Percentiles rank a stretch among this genome's conserved stretches.
These are phyloP conservation scores for Microbotryum lychnidis-dioicae DNA, from an alignment of 1,284 basidiomycete genomes.

Conservation along the genomic window DNA sequence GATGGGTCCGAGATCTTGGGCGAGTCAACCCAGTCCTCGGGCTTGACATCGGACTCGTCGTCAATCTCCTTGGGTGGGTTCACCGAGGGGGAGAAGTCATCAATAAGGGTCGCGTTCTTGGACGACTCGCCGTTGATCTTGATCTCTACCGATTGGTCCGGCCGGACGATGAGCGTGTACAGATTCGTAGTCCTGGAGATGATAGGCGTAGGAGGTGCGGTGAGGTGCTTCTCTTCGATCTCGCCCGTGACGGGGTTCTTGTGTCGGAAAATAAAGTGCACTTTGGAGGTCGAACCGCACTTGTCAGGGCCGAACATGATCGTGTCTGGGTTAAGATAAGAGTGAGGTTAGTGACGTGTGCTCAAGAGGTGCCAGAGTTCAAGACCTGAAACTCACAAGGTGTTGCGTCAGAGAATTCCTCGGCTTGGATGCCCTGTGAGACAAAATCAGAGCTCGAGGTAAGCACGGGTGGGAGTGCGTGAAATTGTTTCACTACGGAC, in stretches of 20 bases:
- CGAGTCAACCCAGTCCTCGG: slow-evolving; percentile 84
- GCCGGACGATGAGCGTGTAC: slow-evolving; percentile 69
- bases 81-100: slow-evolving; percentile 95
- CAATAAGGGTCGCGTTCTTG: slow-evolving; percentile 72
- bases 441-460: background rate
- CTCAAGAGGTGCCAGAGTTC: too few relatives aligned
- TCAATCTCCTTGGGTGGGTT: slow-evolving; percentile 81
- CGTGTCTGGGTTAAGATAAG: slow-evolving; percentile 5
- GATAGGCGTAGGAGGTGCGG: slow-evolving; percentile 66
- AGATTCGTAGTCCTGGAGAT: slow-evolving; percentile 83
- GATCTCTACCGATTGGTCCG: slow-evolving; percentile 91
- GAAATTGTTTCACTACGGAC: slow-evolving; percentile 20
- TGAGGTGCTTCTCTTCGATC: slow-evolving; percentile 95
- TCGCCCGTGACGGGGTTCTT: slow-evolving; percentile 83
- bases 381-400: slow-evolving; percentile 91
- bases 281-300: slow-evolving; percentile 45
- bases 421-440: slow-evolving; percentile 74
- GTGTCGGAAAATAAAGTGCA: slow-evolving; percentile 98
- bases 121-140: slow-evolving; percentile 79
- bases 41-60: slow-evolving; percentile 40
- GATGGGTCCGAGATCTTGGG: slow-evolving; percentile 51
- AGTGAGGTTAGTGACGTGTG: slow-evolving; percentile 42
- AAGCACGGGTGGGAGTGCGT: background rate
- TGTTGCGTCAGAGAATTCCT: slow-evolving; percentile 94
- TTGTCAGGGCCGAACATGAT: slow-evolving; percentile 31